Base-by-base conservation (phyloP, 2,329 filamentous ascomycete genomes). In the Zelopaecilomyces penicillatus region DNA sequence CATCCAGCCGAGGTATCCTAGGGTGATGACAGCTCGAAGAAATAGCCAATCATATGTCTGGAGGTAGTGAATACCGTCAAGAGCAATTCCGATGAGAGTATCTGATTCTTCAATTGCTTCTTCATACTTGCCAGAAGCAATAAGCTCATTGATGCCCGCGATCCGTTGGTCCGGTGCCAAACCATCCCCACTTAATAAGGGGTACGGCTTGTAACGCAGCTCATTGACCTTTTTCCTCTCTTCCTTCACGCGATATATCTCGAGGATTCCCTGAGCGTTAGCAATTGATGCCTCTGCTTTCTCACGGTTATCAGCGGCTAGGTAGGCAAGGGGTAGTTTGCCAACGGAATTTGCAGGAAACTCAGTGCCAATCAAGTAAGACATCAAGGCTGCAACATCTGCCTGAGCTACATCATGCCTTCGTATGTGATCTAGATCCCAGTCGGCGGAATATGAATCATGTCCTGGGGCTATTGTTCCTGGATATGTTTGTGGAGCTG, bases 11-110 rank as follows among this genome's bases (percentile, higher is more conserved):
- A 97, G 68, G 58, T 97, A 98, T 12, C 93, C 93, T 9, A 85
- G 61, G 2, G 93, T 96, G 48, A 98, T 85, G 41, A 98, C 73
- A 2, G 87, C 85, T 48, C 93, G 78, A 32, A 98, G 69, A 66
- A 98, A 98, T 3, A 98, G 74, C 93, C 93, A 98, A 67, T 98
- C 93, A 57, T 98, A 98, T 0, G 90, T 98, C 65, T 98, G 93
- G 28, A 98, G 75, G 62, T 98, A 98, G 41, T 93, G 80, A 48
- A 98, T 70, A 6, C 93, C 93, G 49, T 88, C 78, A 1, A 98
- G 74, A 2, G 81, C 84, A 41, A 87, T 68, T 47, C 84, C 76
- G 48, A 97, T 85, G 10, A 98, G 72, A 29, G 81, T 77, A 36
- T 85, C 81, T 1, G 87, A 88, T 55, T 86, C 78, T 46, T 80